These are phyloP conservation scores for Ceratobasidium sp. DNA, from an alignment of 1,284 basidiomycete species.

Conservation along the genomic window DNA sequence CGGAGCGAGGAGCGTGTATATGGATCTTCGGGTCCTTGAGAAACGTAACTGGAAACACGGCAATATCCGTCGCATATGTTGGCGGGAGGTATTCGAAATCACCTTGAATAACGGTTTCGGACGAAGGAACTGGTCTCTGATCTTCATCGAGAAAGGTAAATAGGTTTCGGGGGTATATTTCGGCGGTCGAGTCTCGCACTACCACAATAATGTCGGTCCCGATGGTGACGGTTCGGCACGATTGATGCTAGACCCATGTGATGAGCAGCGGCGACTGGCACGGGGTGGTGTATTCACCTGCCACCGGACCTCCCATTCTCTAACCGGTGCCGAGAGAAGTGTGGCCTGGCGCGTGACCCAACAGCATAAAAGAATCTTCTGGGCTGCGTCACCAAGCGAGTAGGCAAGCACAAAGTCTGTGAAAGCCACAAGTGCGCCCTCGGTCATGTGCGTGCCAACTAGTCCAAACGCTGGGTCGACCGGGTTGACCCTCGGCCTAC, in stretches of 20 bases:
- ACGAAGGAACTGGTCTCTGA: neutral
- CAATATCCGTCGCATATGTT: slow-evolving; percentile 29
- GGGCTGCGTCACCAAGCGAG: slow-evolving; percentile 8
- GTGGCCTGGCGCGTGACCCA: slow-evolving; percentile 22
- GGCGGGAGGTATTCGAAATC: neutral
- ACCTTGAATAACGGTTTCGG: neutral
- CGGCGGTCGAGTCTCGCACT: slow-evolving; percentile 25
- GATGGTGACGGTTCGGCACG: slow-evolving; percentile 14
- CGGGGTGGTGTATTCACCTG: neutral
- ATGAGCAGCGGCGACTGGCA: neutral
- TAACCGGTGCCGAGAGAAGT: neutral
- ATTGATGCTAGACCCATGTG: slow-evolving; percentile 3
- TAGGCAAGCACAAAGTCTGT: slow-evolving; percentile 24
- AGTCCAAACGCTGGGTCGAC: neutral
- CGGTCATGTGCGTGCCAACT: slow-evolving; percentile 4
- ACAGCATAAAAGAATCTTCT: slow-evolving; percentile 24
- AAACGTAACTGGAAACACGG: slow-evolving; percentile 9
- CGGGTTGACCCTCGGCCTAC: neutral
- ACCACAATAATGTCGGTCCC: slow-evolving; percentile 11
- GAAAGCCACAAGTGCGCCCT: slow-evolving; percentile 34
- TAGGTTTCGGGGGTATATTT: slow-evolving; percentile 14
- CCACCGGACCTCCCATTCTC: slow-evolving; percentile 13
- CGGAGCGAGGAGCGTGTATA: neutral
- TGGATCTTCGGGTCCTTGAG: neutral
- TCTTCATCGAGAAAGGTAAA: slow-evolving; percentile 8